Base-by-base conservation (phyloP, 108 stramenopile species). In the Pseudonitzschia multiseries region DNA sequence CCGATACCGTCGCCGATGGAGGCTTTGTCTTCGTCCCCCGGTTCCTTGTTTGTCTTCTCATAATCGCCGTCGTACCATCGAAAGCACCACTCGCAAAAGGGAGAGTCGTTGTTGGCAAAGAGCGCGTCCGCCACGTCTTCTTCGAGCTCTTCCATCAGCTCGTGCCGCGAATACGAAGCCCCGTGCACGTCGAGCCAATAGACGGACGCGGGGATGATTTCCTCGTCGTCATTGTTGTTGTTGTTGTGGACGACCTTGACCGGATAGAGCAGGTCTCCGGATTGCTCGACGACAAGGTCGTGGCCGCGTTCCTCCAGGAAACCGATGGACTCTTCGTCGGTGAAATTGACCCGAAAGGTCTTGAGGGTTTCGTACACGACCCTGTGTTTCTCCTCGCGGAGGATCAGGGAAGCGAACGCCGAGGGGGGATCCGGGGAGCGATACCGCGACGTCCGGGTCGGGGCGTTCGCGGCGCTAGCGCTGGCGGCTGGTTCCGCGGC, bases 181-280 rank as follows among this genome's bases (percentile, higher is more conserved):
- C 57, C 70, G 36, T 60, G 57, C 40, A 71, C 26, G 27, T 71
- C 36, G 13, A 71, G 41, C 70, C 70, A 71, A 32, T 40, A 71
- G 2, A 41, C 26, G 5, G 70, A 54, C 29, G 14, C 33, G 2
- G 70, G 57, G 33, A 60, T 24, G 2, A 2, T 6, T 36, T 36
- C 36, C n/a, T n/a, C n/a, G n/a, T n/a, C n/a, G n/a, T n/a, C n/a
- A n/a, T n/a, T n/a, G n/a, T n/a, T n/a, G n/a, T n/a, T n/a, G n/a
- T n/a, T n/a, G n/a, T n/a, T n/a, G n/a, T n/a, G n/a, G n/a, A n/a
- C n/a, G 57, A 6, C 31, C 9, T 40, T 33, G n/a, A 71, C 36
- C 18, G 70, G 70, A 24, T 71, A 71, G 17, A 71, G 17, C n/a
- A 71, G 10, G 0, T 71, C 57, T 0, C 43, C 57, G 17, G 40